Evolutionary conservation across 1,284 basidiomycete species (phyloP).

Genomic region (Fomitopsis pinicola): DNA sequence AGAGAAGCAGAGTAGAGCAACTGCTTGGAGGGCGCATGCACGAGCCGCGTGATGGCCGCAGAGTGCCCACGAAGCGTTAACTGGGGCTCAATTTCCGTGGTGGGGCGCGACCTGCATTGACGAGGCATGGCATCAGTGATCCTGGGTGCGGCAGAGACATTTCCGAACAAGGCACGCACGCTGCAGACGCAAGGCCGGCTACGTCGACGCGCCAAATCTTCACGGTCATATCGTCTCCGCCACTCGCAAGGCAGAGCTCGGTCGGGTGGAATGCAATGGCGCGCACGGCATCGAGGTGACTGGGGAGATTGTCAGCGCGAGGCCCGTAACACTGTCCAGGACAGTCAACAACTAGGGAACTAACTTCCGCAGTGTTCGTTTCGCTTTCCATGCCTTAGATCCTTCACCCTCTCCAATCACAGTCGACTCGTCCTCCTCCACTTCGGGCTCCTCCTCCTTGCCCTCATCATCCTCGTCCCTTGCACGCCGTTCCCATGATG

Average conservation of each 20-base stretch:
- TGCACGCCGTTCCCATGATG: conserved; percentile 37
- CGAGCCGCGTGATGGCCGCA: conserved; percentile 85
- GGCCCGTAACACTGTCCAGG: conserved; percentile 9
- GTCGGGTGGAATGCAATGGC: conserved; percentile 85
- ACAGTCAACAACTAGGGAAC: conserved; percentile 29
- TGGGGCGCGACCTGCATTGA: conserved; percentile 48
- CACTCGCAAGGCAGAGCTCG: conserved; percentile 83
- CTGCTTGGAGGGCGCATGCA: conserved; percentile 75
- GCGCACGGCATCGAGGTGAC: conserved; percentile 92
- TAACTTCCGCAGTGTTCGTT: conserved; percentile 83
- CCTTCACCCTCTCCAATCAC: conserved; percentile 63
- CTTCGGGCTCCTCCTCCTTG: conserved; percentile 37
- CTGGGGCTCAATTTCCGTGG: conserved; percentile 85
- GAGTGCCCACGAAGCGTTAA: conserved; percentile 92
- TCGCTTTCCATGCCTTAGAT: conserved; percentile 78
- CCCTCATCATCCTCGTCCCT: conserved; percentile 55
- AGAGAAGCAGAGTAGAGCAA: conserved; percentile 89
- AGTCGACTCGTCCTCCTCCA: conserved; percentile 51
- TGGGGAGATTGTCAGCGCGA: conserved; percentile 32
- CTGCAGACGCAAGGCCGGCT: conserved; percentile 62
- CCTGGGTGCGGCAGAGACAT: conserved; percentile 8
- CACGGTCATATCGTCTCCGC: conserved; percentile 92
- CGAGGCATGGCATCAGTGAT: conserved; percentile 13
- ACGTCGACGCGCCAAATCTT: conserved; percentile 93
- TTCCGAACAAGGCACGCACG: conserved; percentile 42